Evolutionary conservation across 2,329 filamentous ascomycete species (phyloP).

Genomic region (Colletotrichum tropicale): DNA sequence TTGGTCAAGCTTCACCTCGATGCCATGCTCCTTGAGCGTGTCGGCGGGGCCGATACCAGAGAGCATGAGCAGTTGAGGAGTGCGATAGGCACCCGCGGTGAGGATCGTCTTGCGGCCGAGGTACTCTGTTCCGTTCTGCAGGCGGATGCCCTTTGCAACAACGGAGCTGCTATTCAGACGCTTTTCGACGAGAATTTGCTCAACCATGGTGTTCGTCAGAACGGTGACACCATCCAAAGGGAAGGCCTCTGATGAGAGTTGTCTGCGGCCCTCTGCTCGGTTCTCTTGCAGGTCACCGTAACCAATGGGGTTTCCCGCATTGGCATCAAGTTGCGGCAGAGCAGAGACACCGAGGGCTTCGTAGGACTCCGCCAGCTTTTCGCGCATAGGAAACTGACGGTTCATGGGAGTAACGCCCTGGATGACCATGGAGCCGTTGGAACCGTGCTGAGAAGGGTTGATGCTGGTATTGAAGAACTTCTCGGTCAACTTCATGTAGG

Average conservation of each 20-base stretch:
- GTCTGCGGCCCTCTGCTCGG: slow-evolving; percentile 24
- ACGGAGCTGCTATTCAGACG: neutral
- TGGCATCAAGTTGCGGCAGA: slow-evolving; percentile 28
- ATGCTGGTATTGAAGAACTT: slow-evolving; percentile 26
- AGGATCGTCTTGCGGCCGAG: slow-evolving; percentile 40
- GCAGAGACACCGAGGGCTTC: slow-evolving; percentile 38
- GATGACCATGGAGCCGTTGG: slow-evolving; percentile 40
- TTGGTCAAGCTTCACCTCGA: slow-evolving; percentile 43
- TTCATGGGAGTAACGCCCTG: slow-evolving; percentile 30
- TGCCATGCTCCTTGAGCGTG: slow-evolving; percentile 42
- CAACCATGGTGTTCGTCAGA: slow-evolving; percentile 25
- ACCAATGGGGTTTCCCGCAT: slow-evolving; percentile 33
- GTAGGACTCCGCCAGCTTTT: slow-evolving; percentile 40
- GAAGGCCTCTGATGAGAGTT: slow-evolving; percentile 27
- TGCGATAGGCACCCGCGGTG: slow-evolving; percentile 53
- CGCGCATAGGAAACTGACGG: slow-evolving; percentile 42
- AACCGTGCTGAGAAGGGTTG: slow-evolving; percentile 38
- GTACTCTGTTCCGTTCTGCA: slow-evolving; percentile 28
- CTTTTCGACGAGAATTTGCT: slow-evolving; percentile 18
- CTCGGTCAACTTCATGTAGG: slow-evolving; percentile 48
- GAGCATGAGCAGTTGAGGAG: slow-evolving; percentile 54
- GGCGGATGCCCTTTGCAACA: slow-evolving; percentile 29
- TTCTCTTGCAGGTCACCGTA: slow-evolving; percentile 36
- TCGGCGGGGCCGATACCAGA: slow-evolving; percentile 53
- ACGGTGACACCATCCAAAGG: slow-evolving; percentile 28